phyloP scores from a whole-genome alignment of 2,329 filamentous ascomycete species.

The Thielaviopsis musarum region DNA sequence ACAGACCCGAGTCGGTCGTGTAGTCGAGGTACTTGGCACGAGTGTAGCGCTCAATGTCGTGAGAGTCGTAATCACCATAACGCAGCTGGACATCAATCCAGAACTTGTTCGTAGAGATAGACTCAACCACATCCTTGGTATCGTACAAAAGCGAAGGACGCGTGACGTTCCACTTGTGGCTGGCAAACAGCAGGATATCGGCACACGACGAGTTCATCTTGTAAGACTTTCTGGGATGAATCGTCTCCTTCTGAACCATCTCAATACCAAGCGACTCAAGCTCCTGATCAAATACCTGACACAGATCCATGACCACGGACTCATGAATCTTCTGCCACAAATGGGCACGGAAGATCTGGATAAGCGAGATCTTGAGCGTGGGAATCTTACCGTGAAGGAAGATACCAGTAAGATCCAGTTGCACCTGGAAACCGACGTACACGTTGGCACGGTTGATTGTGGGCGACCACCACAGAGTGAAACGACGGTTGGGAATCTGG shows the following conservation, averaged over 20 bases:
- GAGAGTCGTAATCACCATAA: constrained; percentile 96
- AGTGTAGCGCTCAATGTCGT: constrained; percentile 95
- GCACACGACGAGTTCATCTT: constrained; percentile 99
- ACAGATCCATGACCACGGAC: constrained; percentile 95
- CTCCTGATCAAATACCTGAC: constrained; percentile 96
- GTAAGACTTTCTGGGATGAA: constrained; percentile 97
- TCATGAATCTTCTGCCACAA: constrained; percentile 99
- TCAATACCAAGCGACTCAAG: constrained; percentile 91
- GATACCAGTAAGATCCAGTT: constrained; percentile 92
- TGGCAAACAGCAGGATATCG: constrained; percentile 90
- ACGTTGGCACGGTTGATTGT: constrained; percentile 94
- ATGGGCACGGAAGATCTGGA: constrained; percentile 98
- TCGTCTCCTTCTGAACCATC: constrained; percentile 96
- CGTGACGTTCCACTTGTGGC: constrained; percentile 97
- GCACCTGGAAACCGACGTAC: constrained; percentile 98
- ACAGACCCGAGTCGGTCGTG: constrained; percentile 97
- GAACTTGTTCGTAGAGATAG: constrained; percentile 96
- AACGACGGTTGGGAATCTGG: constrained; percentile 95
- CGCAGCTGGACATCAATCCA: constrained; percentile 95
- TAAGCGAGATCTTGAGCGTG: constrained; percentile 91
- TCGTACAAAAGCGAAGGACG: constrained; percentile 85
- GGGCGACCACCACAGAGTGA: constrained; percentile 93
- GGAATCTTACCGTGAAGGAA: constrained; percentile 99
- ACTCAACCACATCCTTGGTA: constrained; percentile 86
- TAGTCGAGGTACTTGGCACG: constrained; percentile 98